Percentiles rank a stretch among this genome's conserved stretches.
These are phyloP conservation scores for Conticribra guillardii DNA, from an alignment of 108 stramenopile species.

Conservation along the genomic window DNA sequence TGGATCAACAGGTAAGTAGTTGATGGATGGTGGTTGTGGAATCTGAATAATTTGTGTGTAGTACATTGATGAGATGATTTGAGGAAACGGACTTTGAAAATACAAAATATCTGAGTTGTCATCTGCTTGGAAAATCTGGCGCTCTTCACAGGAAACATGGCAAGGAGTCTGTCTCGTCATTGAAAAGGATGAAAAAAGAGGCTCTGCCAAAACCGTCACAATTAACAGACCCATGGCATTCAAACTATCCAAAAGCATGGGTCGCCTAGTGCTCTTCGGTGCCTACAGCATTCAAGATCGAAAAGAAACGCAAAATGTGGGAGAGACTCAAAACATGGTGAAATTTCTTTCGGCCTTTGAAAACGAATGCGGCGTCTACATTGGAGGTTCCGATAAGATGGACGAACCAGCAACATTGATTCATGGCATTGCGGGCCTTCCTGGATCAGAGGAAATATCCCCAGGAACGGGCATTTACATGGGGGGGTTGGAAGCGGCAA, in stretches of 20 bases:
- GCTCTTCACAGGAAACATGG: constrained; percentile 53
- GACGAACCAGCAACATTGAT: constrained; percentile 68
- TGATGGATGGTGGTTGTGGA: too few relatives aligned
- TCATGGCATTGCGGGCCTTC: constrained; percentile 75
- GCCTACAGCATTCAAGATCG: constrained; percentile 25
- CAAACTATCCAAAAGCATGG: constrained; percentile 71
- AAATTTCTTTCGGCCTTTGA: constrained; percentile 76
- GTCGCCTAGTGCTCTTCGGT: constrained; percentile 61
- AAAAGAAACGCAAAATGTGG: constrained; percentile 13
- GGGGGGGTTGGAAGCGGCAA: constrained; percentile 79
- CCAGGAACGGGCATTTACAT: constrained; percentile 70
- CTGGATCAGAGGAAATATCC: constrained; percentile 74
- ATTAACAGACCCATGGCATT: constrained; percentile 87
- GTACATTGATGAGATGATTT: too few relatives aligned
- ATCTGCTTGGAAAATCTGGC: background rate
- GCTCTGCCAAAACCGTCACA: constrained; percentile 56
- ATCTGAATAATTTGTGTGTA: too few relatives aligned
- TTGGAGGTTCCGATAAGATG: constrained; percentile 81
- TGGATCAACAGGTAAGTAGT: constrained; percentile 65
- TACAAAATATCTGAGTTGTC: background rate
- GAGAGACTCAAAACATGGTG: constrained; percentile 44
- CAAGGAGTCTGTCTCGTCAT: constrained; percentile 82
- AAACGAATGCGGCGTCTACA: constrained; percentile 69
- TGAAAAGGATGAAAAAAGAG: constrained; percentile 39
- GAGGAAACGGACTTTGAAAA: too few relatives aligned